phyloP scores from a whole-genome alignment of 352 stramenopile species.

The Pythium chondricola region DNA sequence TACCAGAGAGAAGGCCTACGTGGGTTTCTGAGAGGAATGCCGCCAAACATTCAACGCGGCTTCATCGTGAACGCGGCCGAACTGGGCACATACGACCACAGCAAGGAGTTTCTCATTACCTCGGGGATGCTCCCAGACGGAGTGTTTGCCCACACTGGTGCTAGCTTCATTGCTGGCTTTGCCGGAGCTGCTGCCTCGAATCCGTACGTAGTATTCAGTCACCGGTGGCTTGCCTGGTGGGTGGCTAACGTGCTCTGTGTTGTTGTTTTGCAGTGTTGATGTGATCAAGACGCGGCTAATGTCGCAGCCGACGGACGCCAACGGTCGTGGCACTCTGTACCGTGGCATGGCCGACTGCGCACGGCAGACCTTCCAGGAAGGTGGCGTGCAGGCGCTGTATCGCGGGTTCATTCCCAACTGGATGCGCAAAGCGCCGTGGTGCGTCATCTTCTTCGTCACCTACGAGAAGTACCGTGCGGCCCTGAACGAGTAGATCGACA shows the following conservation, averaged over 20 bases:
- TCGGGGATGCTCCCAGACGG: slow-evolving; percentile 55
- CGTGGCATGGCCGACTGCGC: slow-evolving; percentile 67
- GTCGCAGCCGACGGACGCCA: slow-evolving; percentile 61
- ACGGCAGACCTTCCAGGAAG: slow-evolving; percentile 59
- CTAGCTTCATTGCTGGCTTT: slow-evolving; percentile 73
- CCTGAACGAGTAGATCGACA: slow-evolving; percentile 18
- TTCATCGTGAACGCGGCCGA: slow-evolving; percentile 86
- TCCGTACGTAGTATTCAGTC: slow-evolving; percentile 37
- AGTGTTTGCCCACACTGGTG: slow-evolving; percentile 62
- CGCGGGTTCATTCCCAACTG: slow-evolving; percentile 85
- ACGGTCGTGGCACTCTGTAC: slow-evolving; percentile 51
- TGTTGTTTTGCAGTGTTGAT: slow-evolving; percentile 43
- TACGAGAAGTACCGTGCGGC: slow-evolving; percentile 74
- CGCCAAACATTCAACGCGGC: slow-evolving; percentile 77
- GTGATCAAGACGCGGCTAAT: slow-evolving; percentile 84
- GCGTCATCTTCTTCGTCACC: slow-evolving; percentile 81
- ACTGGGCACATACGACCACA: slow-evolving; percentile 83
- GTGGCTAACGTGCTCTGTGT: slow-evolving; percentile 5
- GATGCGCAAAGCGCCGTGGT: slow-evolving; percentile 85
- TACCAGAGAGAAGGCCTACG: slow-evolving; percentile 65
- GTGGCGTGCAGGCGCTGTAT: slow-evolving; percentile 69
- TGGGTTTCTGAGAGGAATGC: slow-evolving; percentile 76
- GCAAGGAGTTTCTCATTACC: slow-evolving; percentile 66
- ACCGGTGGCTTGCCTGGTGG: too few relatives aligned
- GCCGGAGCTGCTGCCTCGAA: slow-evolving; percentile 67